These are phyloP conservation scores for Tetrahymena thermophila DNA, from an alignment of 73 alveolate species.

Conservation along the genomic window DNA sequence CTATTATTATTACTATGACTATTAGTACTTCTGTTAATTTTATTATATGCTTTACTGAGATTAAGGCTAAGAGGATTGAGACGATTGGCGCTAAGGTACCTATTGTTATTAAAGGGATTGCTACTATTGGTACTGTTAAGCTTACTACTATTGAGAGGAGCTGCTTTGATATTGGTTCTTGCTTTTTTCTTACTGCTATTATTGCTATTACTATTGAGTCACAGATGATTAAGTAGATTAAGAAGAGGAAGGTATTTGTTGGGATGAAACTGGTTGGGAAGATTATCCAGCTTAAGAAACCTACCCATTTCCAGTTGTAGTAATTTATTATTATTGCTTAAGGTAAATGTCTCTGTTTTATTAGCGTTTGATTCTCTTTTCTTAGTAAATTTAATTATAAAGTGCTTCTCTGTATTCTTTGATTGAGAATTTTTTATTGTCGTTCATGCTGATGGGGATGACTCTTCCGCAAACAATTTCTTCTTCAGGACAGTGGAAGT, in stretches of 20 bases:
- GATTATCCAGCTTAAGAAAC: background rate
- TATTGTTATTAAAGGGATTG: background rate
- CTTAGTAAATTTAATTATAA: conserved; percentile 63
- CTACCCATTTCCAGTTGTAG: background rate
- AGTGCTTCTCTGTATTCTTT: conserved; percentile 78
- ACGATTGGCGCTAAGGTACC: background rate
- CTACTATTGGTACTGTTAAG: background rate
- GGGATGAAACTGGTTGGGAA: background rate
- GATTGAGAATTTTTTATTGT: conserved; percentile 71
- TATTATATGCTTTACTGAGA: background rate
- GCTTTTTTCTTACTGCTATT: background rate
- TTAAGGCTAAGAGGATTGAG: background rate
- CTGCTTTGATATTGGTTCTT: background rate
- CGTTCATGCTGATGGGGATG: conserved; percentile 75
- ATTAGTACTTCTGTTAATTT: background rate
- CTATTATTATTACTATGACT: background rate
- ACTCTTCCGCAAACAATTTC: conserved; percentile 73
- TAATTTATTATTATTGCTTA: background rate
- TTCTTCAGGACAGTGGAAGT: conserved; percentile 77
- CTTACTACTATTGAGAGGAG: background rate
- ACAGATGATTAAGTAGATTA: background rate
- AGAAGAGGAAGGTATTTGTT: background rate
- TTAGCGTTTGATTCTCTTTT: conserved; percentile 54
- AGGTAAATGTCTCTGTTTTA: background rate
- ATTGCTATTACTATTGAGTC: background rate